Evolutionary conservation across 345 rosid species (phyloP).

Genomic region (Reutealis trisperma): DNA sequence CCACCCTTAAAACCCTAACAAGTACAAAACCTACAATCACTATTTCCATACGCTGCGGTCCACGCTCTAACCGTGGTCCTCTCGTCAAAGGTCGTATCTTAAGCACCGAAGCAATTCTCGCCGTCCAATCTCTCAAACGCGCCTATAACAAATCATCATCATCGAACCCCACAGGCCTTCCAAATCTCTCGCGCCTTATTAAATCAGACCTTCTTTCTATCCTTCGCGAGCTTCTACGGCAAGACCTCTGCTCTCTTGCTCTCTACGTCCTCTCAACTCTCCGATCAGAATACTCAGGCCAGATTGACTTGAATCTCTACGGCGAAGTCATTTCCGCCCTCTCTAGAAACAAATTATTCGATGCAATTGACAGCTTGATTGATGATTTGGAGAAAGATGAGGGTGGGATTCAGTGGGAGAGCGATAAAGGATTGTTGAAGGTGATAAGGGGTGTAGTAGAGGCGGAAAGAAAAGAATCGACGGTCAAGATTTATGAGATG

Average conservation of each 20-base stretch:
- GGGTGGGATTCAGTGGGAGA: conserved; percentile 33
- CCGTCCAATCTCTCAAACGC: conserved; percentile 82
- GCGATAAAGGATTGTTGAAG: conserved; percentile 51
- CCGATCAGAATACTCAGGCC: conserved; percentile 59
- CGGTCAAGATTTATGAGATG: conserved; percentile 62
- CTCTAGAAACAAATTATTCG: conserved; percentile 46
- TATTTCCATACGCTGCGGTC: conserved; percentile 44
- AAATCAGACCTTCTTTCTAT: conserved; percentile 63
- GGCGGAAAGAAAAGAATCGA: conserved; percentile 65
- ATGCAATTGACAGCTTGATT: conserved; percentile 58
- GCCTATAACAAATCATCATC: conserved; percentile 32
- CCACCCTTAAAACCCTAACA: neutral
- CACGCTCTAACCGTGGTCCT: conserved; percentile 80
- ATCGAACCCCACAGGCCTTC: conserved; percentile 37
- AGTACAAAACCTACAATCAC: conserved; percentile 6
- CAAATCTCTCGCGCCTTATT: conserved; percentile 75
- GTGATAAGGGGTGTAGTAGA: conserved; percentile 57
- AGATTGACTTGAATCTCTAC: conserved; percentile 49
- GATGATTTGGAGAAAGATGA: conserved; percentile 45
- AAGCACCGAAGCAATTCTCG: conserved; percentile 89
- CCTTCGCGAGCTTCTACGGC: conserved; percentile 80
- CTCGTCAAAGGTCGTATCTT: conserved; percentile 80
- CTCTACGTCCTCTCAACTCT: conserved; percentile 66
- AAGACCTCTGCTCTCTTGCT: conserved; percentile 66
- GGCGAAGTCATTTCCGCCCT: conserved; percentile 63